A percentile compares a stretch with the other conserved stretches of the same genome.
phyloP scores from a whole-genome alignment of 148 eudicot species.

The Diospyros lotus region DNA sequence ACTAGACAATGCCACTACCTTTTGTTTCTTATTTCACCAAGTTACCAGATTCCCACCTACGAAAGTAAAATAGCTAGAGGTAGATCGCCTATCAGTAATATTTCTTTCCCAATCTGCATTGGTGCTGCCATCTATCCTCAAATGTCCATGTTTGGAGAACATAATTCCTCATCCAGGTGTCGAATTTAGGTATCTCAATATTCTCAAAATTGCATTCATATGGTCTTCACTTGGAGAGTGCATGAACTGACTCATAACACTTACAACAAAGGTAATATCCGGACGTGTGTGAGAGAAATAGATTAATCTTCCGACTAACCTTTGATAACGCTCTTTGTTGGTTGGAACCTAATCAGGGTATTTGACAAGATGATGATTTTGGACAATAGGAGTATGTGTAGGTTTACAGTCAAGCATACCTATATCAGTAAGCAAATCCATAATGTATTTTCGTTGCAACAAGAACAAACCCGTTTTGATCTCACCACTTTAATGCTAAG shows the following conservation, averaged over 20 bases:
- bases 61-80: background rate
- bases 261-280: background rate
- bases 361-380: background rate
- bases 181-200: background rate
- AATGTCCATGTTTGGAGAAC: background rate
- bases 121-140: background rate
- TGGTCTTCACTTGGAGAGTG: background rate
- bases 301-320: background rate
- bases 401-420: background rate
- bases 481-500: background rate
- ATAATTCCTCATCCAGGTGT: background rate
- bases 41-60: background rate
- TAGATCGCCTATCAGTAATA: background rate
- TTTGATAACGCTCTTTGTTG: background rate
- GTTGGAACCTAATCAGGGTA: background rate
- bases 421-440: background rate
- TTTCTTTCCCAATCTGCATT: background rate
- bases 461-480: background rate
- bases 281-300: background rate
- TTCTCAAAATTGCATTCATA: background rate
- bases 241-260: background rate
- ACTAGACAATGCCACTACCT: background rate
- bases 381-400: background rate
- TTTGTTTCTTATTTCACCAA: background rate
- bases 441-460: background rate